These are phyloP conservation scores for Thermomyces lanuginosus DNA, from an alignment of 2,329 filamentous ascomycete genomes.

Conservation along the genomic window DNA sequence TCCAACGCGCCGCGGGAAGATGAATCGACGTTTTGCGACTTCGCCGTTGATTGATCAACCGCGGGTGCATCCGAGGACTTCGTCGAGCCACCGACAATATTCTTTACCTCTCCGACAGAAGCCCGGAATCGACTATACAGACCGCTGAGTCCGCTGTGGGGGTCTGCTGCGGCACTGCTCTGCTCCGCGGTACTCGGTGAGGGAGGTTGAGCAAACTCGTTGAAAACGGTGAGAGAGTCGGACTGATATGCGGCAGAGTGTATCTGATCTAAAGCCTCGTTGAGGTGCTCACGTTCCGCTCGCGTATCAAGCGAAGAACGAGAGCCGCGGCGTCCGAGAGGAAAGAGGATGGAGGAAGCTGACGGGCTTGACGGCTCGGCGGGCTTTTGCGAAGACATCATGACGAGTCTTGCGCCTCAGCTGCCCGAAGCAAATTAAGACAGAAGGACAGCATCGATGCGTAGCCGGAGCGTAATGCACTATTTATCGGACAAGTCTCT, in stretches of 20 bases:
- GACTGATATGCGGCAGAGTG: constrained; percentile 78
- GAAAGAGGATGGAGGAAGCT: constrained; percentile 28
- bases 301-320: constrained; percentile 36
- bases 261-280: constrained; percentile 68
- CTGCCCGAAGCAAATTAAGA: constrained; percentile 4
- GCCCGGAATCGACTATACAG: constrained; percentile 74
- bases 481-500: not conserved
- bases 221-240: constrained; percentile 76
- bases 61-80: constrained; percentile 16
- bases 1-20: too few relatives aligned
- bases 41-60: constrained; percentile 12
- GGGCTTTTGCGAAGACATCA: constrained; percentile 22
- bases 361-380: constrained; percentile 28
- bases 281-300: constrained; percentile 56
- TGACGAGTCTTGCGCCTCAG: too few relatives aligned
- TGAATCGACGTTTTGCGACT: constrained; percentile 14
- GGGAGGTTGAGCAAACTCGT: constrained; percentile 57
- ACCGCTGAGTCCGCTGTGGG: constrained; percentile 75
- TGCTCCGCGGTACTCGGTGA: constrained; percentile 50
- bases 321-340: constrained; percentile 32
- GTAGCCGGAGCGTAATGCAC: constrained; percentile 4
- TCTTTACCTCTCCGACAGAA: constrained; percentile 56
- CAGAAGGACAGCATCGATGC: constrained; percentile 4
- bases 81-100: constrained; percentile 26
- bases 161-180: constrained; percentile 48